Percentiles rank a stretch among this genome's conserved stretches.
Evolutionary conservation across 176 grass and related monocot species (phyloP).

Genomic region (Lolium rigidum): DNA sequence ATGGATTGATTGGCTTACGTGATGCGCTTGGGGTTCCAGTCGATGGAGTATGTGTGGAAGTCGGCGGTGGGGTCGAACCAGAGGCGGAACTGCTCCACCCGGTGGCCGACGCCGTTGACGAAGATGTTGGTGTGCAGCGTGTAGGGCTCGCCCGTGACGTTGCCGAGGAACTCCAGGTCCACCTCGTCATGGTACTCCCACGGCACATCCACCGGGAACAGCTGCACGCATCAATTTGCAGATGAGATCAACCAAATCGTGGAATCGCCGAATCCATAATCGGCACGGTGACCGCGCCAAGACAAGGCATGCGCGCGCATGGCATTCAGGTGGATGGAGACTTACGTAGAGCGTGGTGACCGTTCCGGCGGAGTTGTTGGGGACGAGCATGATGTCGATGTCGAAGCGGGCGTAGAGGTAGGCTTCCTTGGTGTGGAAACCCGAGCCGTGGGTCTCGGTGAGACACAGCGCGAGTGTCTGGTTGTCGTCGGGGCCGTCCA

Average conservation of each 20-base stretch:
- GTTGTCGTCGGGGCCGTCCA: not conserved
- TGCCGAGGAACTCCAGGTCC: constrained; percentile 84
- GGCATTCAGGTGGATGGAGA: not conserved
- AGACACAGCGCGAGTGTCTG: constrained; percentile 43
- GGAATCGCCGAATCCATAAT: not conserved
- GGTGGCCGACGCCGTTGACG: constrained; percentile 53
- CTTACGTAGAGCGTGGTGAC: constrained; percentile 81
- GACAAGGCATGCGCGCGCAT: not conserved
- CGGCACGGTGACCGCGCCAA: not conserved
- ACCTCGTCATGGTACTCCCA: constrained; percentile 68
- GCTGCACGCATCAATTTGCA: not conserved
- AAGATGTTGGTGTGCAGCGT: constrained; percentile 81
- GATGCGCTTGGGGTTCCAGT: constrained; percentile 73
- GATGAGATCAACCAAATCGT: not conserved
- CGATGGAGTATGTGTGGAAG: constrained; percentile 81
- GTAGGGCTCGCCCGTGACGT: constrained; percentile 67
- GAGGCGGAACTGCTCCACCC: constrained; percentile 69
- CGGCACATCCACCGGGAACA: constrained; percentile 27
- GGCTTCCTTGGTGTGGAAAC: constrained; percentile 56
- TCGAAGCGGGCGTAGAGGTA: constrained; percentile 66
- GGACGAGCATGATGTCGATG: constrained; percentile 70
- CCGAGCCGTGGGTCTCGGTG: constrained; percentile 56
- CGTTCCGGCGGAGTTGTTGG: constrained; percentile 76
- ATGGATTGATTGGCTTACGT: not conserved
- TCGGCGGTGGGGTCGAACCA: constrained; percentile 76